Evolutionary conservation across 2,329 filamentous ascomycete species (phyloP), one percentile per base, ranked within the genome.

Genomic region (Pseudogymnoascus sp.): DNA sequence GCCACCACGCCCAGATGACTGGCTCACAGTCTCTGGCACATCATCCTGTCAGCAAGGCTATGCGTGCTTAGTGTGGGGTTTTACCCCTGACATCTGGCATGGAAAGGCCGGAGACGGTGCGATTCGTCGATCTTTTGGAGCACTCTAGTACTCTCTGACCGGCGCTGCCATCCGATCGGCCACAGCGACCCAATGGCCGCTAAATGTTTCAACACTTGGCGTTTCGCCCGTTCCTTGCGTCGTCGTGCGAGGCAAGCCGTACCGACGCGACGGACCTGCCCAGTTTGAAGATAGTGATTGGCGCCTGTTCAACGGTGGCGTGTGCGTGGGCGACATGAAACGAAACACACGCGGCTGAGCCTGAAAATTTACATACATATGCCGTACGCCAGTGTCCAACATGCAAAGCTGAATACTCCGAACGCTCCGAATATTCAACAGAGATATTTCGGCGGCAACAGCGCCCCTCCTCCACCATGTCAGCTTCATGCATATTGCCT

Each of bases 131-230:
- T 56, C 46, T 31, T 28, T 16, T 8, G 8, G 3, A 8, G 8
- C 31, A 35, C 31, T 12, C 19, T 19, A 19, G 41, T 22, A n/a
- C 14, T 5, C 24, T 16, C 14, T 22, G 14, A n/a, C 14, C 26
- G 14, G 14, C 26, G 46, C 46, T 11, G 7, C 12, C 26, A 56
- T 56, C 46, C 46, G 46, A 56, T 31, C 46, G 46, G 46, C 14
- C 26, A 56, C 28, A 56, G 46, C 46, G 28, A 56, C 46, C 46
- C 28, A 56, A 56, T 56, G 46, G 46, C 7, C n/a, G 46, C n/a
- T 7, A 28, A 19, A 31, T 56, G 46, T 56, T 56, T 56, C 46
- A 56, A 33, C 46, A 56, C 46, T 56, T 56, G 46, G 46, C 46
- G 46, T 56, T 56, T 56, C 46, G 46, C n/a, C 26, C 2, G 8